These are phyloP conservation scores for Baudoinia panamericana DNA, from an alignment of 495 filamentous ascomycete genomes.

Conservation along the genomic window DNA sequence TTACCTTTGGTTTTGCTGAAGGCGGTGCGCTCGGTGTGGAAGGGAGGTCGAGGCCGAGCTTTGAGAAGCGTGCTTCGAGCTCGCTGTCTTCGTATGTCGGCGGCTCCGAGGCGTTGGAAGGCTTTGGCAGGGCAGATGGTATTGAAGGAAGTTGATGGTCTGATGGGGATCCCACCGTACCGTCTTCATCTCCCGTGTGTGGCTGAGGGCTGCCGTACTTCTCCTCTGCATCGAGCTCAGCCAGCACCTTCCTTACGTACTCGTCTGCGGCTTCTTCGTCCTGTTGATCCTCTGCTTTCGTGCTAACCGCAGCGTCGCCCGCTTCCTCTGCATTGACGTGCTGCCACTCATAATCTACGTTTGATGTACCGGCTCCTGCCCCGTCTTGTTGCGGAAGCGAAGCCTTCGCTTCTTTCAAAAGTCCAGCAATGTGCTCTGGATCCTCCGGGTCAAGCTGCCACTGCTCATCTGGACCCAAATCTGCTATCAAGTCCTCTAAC, in stretches of 20 bases:
- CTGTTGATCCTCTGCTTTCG: constrained; percentile 16
- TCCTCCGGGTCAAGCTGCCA: constrained; percentile 24
- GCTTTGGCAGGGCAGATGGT: constrained; percentile 10
- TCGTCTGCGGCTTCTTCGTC: constrained; percentile 27
- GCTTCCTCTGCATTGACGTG: not conserved
- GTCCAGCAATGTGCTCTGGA: constrained; percentile 20
- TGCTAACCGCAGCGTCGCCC: constrained; percentile 1
- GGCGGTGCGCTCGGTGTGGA: constrained; percentile 23
- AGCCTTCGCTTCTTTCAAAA: constrained; percentile 24
- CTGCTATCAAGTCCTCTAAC: constrained; percentile 30
- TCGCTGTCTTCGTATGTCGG: constrained; percentile 19
- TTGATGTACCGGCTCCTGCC: not conserved
- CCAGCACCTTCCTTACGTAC: constrained; percentile 25
- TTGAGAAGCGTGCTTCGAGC: constrained; percentile 14
- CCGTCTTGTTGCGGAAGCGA: constrained; percentile 17
- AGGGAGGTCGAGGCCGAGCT: constrained; percentile 20
- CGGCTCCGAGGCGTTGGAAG: not conserved
- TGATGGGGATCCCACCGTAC: not conserved
- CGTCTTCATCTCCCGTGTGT: not conserved
- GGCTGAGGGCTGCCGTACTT: constrained; percentile 16
- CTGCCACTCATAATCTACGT: constrained; percentile 3
- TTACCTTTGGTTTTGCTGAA: constrained; percentile 13
- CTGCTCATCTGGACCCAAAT: constrained; percentile 27
- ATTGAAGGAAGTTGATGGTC: constrained; percentile 15
- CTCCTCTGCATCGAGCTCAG: constrained; percentile 23